Base-by-base conservation (phyloP, 2,329 filamentous ascomycete genomes). In the Hypoxylon sp. region DNA sequence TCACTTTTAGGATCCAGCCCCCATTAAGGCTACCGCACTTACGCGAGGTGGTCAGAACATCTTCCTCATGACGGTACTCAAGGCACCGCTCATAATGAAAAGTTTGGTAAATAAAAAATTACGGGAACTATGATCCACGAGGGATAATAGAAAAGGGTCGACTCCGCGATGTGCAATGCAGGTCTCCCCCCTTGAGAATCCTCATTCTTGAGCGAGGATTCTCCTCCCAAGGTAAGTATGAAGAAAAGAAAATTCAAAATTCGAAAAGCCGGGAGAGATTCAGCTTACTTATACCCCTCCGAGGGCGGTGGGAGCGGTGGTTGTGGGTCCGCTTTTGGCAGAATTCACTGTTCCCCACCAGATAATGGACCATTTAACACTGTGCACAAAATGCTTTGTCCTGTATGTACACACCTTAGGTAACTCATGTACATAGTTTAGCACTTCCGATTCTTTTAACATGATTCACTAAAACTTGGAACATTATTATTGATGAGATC, bases 121-220 rank as follows among this genome's bases (percentile, higher is more conserved):
- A 61, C 73, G 61, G 73, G 67, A 61, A 65, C 71, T 65, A 74
- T 64, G 73, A 72, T 68, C 71, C 75, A 69, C 75, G 73, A 75
- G 74, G 73, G 69, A 74, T 71, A 74, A 65, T 74, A 63, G 71
- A 76, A 73, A 58, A 71, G 69, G 74, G 73, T 81, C 78, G 80
- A 80, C 82, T 73, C 83, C 83, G 79, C 83, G 82, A 72, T 85
- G 83, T 85, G 83, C 83, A 85, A 85, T 85, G 83, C 80, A 85
- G 83, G 82, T 79, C 80, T 82, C 78, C 71, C 74, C 71, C 60
- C 59, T 72, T 71, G 58, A 58, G 40, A 52, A 22, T 64, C 50
- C 53, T 33, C 40, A 73, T 73, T 70, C 72, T 64, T 77, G 77
- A 78, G 67, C 75, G 54, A 56, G 46, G 53, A 38, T 28, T 14